A percentile compares a stretch with the other conserved stretches of the same genome.
Evolutionary conservation across 1,284 basidiomycete species (phyloP).

Genomic region (Veloboletus limbatus): DNA sequence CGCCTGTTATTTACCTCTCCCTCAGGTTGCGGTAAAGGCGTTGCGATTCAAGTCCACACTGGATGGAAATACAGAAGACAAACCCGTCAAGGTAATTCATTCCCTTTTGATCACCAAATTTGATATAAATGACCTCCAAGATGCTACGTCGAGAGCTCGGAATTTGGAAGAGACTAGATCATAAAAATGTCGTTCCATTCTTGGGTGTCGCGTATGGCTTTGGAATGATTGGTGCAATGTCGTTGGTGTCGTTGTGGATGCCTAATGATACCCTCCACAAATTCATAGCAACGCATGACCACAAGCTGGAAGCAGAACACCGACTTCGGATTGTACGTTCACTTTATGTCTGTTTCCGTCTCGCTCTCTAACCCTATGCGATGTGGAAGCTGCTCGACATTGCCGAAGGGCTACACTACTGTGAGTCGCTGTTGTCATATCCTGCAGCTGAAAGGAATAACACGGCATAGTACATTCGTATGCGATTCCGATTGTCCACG

Average conservation of each 20-base stretch:
- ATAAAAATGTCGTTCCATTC: constrained; percentile 20
- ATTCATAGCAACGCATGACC: constrained; percentile 7
- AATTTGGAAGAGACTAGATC: constrained; percentile 20
- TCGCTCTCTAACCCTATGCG: constrained; percentile 1
- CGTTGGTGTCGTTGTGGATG: constrained; percentile 23
- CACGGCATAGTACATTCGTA: constrained; percentile 13
- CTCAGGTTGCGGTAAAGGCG: neutral
- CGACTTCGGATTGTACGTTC: constrained; percentile 14
- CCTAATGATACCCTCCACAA: constrained; percentile 10
- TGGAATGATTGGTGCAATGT: constrained; percentile 9
- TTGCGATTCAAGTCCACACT: neutral
- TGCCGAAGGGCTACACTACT: constrained; percentile 13
- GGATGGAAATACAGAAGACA: too few relatives aligned
- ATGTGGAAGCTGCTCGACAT: constrained; percentile 4
- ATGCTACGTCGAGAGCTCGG: constrained; percentile 16
- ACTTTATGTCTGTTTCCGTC: fast-evolving
- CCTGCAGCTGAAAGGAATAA: neutral
- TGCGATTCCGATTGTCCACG: constrained; percentile 16
- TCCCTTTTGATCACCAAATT: too few relatives aligned
- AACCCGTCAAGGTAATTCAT: neutral
- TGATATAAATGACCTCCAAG: neutral
- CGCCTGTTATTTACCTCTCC: too few relatives aligned
- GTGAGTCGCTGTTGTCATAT: constrained; percentile 1
- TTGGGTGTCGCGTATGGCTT: constrained; percentile 17
- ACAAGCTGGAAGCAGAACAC: neutral